Evolutionary conservation across 2,329 filamentous ascomycete genomes (phyloP), one percentile per base, ranked within the genome.

Genomic region (Hypoxylon rubiginosum): DNA sequence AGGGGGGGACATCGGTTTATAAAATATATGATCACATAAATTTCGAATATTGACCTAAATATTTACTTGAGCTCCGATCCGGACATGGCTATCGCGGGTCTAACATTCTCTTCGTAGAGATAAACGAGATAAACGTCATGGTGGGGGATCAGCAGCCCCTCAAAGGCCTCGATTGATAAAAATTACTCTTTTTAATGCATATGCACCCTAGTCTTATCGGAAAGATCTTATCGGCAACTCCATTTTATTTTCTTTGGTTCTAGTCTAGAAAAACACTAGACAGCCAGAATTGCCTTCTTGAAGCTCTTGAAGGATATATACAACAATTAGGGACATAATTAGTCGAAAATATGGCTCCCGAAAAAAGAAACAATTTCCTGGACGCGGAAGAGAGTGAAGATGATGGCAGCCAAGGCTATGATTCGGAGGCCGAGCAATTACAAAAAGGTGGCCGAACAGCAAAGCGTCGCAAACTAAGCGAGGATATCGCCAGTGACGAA

Each of bases 321-420:
- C 10, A 11, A 21, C 10, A 28, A n/a, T 26, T n/a, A 13, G 8
- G 2, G 10, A n/a, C 24, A 17, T 3, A 53, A 36, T 39, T 5
- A 15, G 4, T 28, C 7, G 30, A 13, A 15, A 75, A 63, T 51
- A 93, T 94, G 91, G 79, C 89, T 1, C 82, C 87, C 43, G 86
- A 90, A 74, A 93, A 91, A 75, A 86, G 86, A 71, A 93, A 93
- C 77, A 86, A 92, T 56, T 94, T 91, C 73, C 85, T 94, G 30
- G 88, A 90, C 68, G 82, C 81, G 9, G 81, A 81, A 17, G 84
- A 88, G 17, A 90, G 88, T 74, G 86, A 88, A 19, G 86, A 89
- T 36, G 87, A 89, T 49, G 82, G 83, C 39, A 80, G 81, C 68
- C 79, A 82, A 53, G 88, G 85, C 61, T 92, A 92, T 76, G 83